phyloP scores from a whole-genome alignment of 495 filamentous ascomycete genomes.

The Elasticomyces elasticus region DNA sequence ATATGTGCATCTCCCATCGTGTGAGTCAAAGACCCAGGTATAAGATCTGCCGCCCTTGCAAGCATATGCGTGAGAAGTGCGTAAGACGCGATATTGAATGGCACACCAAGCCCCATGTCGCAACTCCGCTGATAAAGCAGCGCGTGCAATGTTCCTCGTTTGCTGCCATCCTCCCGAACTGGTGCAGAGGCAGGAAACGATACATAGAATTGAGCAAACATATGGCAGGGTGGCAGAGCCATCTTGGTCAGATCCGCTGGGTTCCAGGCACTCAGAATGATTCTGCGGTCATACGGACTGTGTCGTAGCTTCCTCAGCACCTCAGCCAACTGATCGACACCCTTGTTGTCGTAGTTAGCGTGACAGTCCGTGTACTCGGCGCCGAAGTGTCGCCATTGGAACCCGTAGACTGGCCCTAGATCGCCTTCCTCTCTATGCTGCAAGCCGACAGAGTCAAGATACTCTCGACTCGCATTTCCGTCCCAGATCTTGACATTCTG shows the following conservation, averaged over 20 bases:
- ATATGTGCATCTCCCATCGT: constrained; percentile 96
- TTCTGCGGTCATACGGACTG: constrained; percentile 76
- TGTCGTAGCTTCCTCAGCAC: constrained; percentile 71
- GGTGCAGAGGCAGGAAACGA: constrained; percentile 41
- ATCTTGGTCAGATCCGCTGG: constrained; percentile 75
- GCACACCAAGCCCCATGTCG: constrained; percentile 95
- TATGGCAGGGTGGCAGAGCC: constrained; percentile 94
- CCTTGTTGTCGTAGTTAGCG: constrained; percentile 77
- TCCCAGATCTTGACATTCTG: constrained; percentile 96
- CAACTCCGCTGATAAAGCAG: constrained; percentile 88
- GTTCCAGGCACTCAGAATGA: constrained; percentile 91
- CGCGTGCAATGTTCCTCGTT: constrained; percentile 63
- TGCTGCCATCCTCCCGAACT: constrained; percentile 13
- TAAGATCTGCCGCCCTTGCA: constrained; percentile 71
- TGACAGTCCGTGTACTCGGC: constrained; percentile 71
- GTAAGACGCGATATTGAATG: constrained; percentile 95
- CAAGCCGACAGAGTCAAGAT: constrained; percentile 75
- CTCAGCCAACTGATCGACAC: constrained; percentile 83
- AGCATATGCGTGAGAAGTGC: constrained; percentile 89
- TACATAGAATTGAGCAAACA: constrained; percentile 99
- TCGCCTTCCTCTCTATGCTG: constrained; percentile 72
- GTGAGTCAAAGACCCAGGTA: constrained; percentile 76
- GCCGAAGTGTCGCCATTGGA: constrained; percentile 98
- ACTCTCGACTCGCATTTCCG: constrained; percentile 83
- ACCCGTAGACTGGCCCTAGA: constrained; percentile 92